A percentile compares a stretch with the other conserved stretches of the same genome.
These are phyloP conservation scores for Chalciporus sp. DNA, from an alignment of 1,284 basidiomycete species.

Conservation along the genomic window DNA sequence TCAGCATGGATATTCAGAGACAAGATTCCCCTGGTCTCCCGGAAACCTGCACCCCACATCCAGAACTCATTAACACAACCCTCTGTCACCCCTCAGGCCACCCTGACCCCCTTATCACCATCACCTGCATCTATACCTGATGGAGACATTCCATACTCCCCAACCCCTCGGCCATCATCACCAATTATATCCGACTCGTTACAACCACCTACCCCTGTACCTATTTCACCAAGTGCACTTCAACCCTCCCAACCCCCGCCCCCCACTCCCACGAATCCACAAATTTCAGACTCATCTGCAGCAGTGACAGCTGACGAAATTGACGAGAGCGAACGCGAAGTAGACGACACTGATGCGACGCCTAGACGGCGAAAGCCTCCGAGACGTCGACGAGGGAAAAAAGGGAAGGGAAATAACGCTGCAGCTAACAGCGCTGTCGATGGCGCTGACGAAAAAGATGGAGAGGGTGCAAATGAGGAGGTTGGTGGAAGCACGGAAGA, in stretches of 20 bases:
- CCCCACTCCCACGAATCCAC: background rate
- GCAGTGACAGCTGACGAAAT: constrained; percentile 32
- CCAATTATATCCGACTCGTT: background rate
- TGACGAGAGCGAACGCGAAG: constrained; percentile 66
- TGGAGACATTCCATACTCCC: background rate
- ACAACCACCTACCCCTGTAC: background rate
- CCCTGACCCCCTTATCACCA: background rate
- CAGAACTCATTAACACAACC: constrained; percentile 7
- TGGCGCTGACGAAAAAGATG: constrained; percentile 31
- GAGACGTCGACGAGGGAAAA: constrained; percentile 49
- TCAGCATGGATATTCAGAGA: constrained; percentile 30
- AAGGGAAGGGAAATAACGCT: constrained; percentile 42
- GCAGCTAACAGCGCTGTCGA: constrained; percentile 35
- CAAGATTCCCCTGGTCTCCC: constrained; percentile 17
- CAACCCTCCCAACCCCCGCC: constrained; percentile 8
- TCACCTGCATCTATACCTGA: background rate
- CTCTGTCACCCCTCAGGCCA: background rate
- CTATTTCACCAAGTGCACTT: constrained; percentile 5
- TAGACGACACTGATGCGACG: constrained; percentile 42
- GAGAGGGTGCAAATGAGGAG: constrained; percentile 18
- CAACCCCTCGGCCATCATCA: background rate
- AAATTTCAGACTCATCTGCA: constrained; percentile 11
- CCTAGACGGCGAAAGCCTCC: constrained; percentile 46
- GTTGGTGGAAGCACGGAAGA: constrained; percentile 6
- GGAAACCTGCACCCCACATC: background rate